Evolutionary conservation across 441 rosid species (phyloP), one percentile per base, ranked within the genome.

Genomic region (Aleurites moluccanus): DNA sequence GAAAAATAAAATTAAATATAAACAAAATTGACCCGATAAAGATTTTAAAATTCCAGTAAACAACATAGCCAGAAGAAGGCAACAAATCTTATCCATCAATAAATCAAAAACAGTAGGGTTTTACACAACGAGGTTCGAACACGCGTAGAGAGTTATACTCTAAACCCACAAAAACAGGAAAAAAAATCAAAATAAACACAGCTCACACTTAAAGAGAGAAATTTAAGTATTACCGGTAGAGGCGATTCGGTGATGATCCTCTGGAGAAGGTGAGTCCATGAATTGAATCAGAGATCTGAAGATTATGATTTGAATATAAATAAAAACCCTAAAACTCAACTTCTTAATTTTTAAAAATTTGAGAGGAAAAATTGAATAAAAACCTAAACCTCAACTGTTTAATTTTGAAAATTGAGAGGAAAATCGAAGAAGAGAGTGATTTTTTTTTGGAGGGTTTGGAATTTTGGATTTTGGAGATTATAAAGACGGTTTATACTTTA

Each of bases 191-290:
- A 23, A 13, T 10, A 23, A 23, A 23, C 16, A 27, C 11, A 9
- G 28, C 10, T 59, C 27, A 23, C 0, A 1, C 2, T 2, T 23
- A n/a, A 9, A 44, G 27, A 1, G 35, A 67, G 44, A 40, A 18
- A 11, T 25, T 45, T 23, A 8, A 38, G 66, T 64, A 16, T 65
- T 86, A 83, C 86, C 86, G 14, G 85, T 72, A 35, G 83, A 47
- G 76, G 75, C 74, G 76, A 79, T 67, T 79, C 79, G 84, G 64
- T 74, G 80, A 45, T 76, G 84, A 67, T 79, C 78, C 40, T 50
- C 56, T 8, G 15, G 64, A 15, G 76, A 59, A 38, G 73, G 57
- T 47, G 66, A n/a, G 53, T 66, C 81, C 81, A 78, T 78, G 73
- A 70, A 53, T 55, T 21, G 61, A 78, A 73, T 61, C 64, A 44